Evolutionary conservation across 2,329 filamentous ascomycete genomes (phyloP).

Genomic region (Lecanicillium sp.): DNA sequence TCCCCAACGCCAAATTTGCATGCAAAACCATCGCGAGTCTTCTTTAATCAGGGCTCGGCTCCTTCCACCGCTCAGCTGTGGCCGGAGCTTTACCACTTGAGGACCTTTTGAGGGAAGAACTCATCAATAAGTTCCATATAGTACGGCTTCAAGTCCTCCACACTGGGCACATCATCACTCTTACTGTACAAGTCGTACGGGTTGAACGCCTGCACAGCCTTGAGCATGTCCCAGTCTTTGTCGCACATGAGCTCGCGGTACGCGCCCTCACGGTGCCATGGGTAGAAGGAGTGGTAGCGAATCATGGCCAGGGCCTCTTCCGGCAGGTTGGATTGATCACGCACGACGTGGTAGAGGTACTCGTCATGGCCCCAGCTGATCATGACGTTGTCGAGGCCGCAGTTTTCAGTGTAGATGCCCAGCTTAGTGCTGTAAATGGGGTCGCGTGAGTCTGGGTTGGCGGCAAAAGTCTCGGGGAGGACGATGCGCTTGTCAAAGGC

Average conservation of each 20-base stretch:
- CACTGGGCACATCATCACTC: conserved; percentile 70
- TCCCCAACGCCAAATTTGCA: no score
- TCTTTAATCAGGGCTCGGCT: not conserved
- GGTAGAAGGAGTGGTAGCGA: conserved; percentile 86
- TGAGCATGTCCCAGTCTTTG: conserved; percentile 71
- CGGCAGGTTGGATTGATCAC: conserved; percentile 71
- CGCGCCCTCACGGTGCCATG: conserved; percentile 77
- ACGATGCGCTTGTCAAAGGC: conserved; percentile 69
- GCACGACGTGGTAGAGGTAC: conserved; percentile 79
- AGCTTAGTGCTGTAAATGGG: conserved; percentile 65
- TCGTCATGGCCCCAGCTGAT: conserved; percentile 86
- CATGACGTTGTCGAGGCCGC: conserved; percentile 82
- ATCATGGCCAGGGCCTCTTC: conserved; percentile 86
- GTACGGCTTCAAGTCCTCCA: conserved; percentile 62
- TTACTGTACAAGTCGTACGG: conserved; percentile 91
- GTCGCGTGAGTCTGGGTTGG: conserved; percentile 67
- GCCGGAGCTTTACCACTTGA: conserved; percentile 27
- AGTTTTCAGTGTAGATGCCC: conserved; percentile 73
- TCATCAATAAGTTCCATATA: conserved; percentile 34
- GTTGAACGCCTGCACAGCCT: conserved; percentile 79
- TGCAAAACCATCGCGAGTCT: not conserved
- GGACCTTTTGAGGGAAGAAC: conserved; percentile 30
- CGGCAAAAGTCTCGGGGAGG: conserved; percentile 67
- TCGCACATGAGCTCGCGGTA: conserved; percentile 78
- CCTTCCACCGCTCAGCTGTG: not conserved